Evolutionary conservation across 164 flowering plant species (phyloP).

Genomic region (Annona squamosa): DNA sequence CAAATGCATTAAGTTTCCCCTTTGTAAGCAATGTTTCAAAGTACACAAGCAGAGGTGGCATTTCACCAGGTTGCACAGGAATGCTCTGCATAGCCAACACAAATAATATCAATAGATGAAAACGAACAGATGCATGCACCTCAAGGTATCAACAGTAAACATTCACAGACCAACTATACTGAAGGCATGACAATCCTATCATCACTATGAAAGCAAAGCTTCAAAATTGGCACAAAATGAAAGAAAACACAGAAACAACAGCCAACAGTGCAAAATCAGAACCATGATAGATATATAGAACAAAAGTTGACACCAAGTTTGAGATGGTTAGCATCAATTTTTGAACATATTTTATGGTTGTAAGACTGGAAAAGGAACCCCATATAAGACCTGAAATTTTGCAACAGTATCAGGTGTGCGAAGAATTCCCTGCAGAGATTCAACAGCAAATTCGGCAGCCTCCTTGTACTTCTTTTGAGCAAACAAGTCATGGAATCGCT

Average conservation of each 20-base stretch:
- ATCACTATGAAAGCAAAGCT: background rate
- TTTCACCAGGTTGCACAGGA: conserved; percentile 97
- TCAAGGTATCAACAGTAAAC: background rate
- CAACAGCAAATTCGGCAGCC: conserved; percentile 99
- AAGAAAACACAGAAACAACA: background rate
- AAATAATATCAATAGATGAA: background rate
- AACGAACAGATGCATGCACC: background rate
- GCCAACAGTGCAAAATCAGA: background rate
- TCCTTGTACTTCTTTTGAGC: conserved; percentile 98
- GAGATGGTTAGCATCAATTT: background rate
- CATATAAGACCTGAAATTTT: conserved; percentile 76
- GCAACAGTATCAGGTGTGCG: conserved; percentile 99
- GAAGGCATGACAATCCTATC: background rate
- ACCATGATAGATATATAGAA: background rate
- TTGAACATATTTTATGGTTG: background rate
- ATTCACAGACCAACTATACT: background rate
- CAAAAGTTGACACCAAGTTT: no score
- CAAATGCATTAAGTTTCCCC: conserved; percentile 97
- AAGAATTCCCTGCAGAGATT: conserved; percentile 95
- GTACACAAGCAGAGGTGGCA: conserved; percentile 93
- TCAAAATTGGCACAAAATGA: background rate
- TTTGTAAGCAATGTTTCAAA: conserved; percentile 89
- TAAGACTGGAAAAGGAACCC: background rate
- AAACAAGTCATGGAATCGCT: conserved; percentile 96
- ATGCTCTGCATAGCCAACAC: conserved; percentile 63